Base-by-base conservation (phyloP, 1,139 yeast species). In the Scheffersomyces segobiensis region DNA sequence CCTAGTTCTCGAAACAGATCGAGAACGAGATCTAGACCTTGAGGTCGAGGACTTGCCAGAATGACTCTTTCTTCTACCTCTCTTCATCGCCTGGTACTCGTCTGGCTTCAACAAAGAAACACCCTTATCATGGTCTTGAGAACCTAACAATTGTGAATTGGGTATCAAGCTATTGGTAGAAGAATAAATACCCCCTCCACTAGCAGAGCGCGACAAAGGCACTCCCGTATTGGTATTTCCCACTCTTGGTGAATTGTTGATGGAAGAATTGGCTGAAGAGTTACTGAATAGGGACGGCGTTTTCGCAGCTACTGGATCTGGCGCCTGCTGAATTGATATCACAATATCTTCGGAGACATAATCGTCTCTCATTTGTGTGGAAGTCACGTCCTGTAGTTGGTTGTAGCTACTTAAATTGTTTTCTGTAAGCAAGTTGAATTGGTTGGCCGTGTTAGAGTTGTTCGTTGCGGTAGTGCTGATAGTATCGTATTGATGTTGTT, bases 251-350 rank as follows among this genome's bases (percentile, higher is more conserved):
- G 73, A 68, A 58, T 69, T 69, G 55, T 64, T 67, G 18, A 65
- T 60, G 5, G 77, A 70, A 2, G 80, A 75, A 58, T 71, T 73
- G 32, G 75, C 77, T 14, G 78, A 73, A 2, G 81, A 76, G 62
- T 78, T 79, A 60, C 81, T 76, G 63, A 80, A 80, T 22, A 80
- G 67, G 7, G 83, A 79, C 0, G 84, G 84, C 0, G 84, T 80
- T 57, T 70, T 71, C 2, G 79, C 74, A 1, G 79, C 78, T 6
- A 72, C 64, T 4, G 66, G 67, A 46, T 75, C 80, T 3, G 80
- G 79, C 0, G 75, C 80, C 59, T 64, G 77, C 54, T 71, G 76
- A 54, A 74, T 73, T 50, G 75, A 68, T 42, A 75, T 77, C 52
- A 67, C 68, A 22, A 71, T 72, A 14, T 62, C 65, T n/a, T 58